These are phyloP conservation scores for Penicillium janthinellum DNA, from an alignment of 2,329 filamentous ascomycete species.

Conservation along the genomic window DNA sequence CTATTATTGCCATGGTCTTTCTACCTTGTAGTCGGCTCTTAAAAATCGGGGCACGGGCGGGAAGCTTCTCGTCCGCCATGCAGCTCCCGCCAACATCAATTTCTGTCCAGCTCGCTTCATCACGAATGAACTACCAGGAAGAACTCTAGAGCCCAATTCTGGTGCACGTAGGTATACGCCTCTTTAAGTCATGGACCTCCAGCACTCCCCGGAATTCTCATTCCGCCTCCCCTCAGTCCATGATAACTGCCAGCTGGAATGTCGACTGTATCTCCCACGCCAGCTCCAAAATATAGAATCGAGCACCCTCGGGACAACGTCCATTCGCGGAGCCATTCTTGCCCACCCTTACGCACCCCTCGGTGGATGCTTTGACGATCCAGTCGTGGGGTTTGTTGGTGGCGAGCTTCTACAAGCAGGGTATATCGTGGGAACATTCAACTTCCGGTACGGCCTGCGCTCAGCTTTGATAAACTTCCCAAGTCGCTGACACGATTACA, in stretches of 20 bases:
- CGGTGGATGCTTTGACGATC: conserved; percentile 83
- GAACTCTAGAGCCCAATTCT: no score
- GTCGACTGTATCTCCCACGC: conserved; percentile 76
- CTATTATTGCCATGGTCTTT: neutral
- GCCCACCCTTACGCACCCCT: conserved; percentile 91
- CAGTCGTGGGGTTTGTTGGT: conserved; percentile 69
- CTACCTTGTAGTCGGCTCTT: neutral
- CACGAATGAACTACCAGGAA: neutral
- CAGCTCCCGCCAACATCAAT: conserved; percentile 1
- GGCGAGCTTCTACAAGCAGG: conserved; percentile 67
- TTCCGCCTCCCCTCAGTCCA: conserved; percentile 84
- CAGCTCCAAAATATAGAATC: conserved; percentile 25
- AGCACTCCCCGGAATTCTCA: conserved; percentile 46
- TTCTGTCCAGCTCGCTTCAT: neutral
- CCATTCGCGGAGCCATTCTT: conserved; percentile 62
- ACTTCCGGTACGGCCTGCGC: conserved; percentile 68
- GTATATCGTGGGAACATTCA: conserved; percentile 83
- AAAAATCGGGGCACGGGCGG: neutral
- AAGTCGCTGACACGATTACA: conserved; percentile 41
- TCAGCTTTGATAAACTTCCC: neutral
- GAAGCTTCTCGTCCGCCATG: conserved; percentile 2
- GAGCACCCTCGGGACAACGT: conserved; percentile 27
- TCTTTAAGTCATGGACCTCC: conserved; percentile 31
- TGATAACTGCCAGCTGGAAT: conserved; percentile 74
- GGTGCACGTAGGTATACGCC: conserved; percentile 19